Conservation (phyloP, 306 rosid species). For the Vachellia collinsii region DNA sequence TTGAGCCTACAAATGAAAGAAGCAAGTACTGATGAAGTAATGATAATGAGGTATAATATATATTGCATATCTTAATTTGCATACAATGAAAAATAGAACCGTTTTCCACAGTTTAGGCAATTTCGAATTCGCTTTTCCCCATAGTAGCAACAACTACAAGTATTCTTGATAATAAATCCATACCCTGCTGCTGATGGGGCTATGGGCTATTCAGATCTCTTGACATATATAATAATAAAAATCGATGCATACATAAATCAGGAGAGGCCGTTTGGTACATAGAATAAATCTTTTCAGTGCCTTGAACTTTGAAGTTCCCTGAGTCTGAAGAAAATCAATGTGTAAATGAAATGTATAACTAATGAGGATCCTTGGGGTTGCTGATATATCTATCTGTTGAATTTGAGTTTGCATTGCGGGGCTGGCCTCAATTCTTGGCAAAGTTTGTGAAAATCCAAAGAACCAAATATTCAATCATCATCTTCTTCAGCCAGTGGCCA, state of each 20-base stretch:
- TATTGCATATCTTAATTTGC: background rate
- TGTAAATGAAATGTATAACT: slow-evolving; percentile 75
- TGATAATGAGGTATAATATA: background rate
- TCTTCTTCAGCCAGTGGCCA: slow-evolving; percentile 84
- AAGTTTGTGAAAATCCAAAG: too few relatives aligned
- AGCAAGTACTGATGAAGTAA: background rate
- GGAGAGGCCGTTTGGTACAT: background rate
- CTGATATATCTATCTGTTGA: slow-evolving; percentile 57
- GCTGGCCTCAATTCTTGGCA: slow-evolving; percentile 65
- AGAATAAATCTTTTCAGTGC: slow-evolving; percentile 66
- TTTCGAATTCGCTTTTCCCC: background rate
- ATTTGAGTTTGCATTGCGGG: slow-evolving; percentile 68
- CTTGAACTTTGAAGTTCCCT: slow-evolving; percentile 70
- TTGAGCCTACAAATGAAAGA: background rate
- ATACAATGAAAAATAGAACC: background rate
- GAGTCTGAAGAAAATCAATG: slow-evolving; percentile 91
- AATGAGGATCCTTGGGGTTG: slow-evolving; percentile 85
- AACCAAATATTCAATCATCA: slow-evolving; percentile 87
- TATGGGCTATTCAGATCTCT: background rate
- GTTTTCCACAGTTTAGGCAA: background rate
- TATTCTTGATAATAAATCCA: background rate
- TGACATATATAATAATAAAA: too few relatives aligned
- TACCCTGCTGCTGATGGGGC: background rate
- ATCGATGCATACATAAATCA: background rate
- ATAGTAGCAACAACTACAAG: background rate